Conservation (phyloP, 352 stramenopile species). For the Phytopythium aichiense region DNA sequence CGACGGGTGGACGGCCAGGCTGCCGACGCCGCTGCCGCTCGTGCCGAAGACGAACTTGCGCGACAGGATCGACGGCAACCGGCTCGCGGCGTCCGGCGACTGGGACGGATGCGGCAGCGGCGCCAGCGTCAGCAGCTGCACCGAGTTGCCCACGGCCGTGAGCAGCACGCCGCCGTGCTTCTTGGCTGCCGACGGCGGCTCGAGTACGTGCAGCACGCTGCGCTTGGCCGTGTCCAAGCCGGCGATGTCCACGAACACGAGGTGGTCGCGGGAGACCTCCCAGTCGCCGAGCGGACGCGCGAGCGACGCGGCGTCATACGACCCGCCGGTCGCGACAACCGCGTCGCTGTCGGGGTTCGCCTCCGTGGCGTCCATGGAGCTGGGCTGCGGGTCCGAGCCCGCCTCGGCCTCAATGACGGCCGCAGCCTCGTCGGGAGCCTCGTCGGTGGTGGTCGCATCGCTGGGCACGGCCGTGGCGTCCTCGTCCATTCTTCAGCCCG, state of each 20-base stretch:
- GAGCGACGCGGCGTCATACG: conserved; percentile 31
- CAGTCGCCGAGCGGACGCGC: conserved; percentile 48
- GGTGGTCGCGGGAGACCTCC: conserved; percentile 71
- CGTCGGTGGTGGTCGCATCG: background rate
- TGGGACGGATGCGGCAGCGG: background rate
- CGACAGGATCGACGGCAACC: conserved; percentile 4
- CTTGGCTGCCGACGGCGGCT: conserved; percentile 18
- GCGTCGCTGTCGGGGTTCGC: background rate
- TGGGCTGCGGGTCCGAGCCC: background rate
- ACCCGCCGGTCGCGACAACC: background rate
- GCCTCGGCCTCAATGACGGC: background rate
- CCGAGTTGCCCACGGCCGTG: conserved; percentile 64
- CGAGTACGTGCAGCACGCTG: conserved; percentile 64
- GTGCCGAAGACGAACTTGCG: conserved; percentile 66
- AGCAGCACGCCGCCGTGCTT: conserved; percentile 58
- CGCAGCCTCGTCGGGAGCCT: background rate
- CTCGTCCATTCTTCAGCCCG: background rate
- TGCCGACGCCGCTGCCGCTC: conserved; percentile 57
- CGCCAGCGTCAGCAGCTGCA: conserved; percentile 58
- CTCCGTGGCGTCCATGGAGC: background rate
- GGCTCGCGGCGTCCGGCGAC: background rate
- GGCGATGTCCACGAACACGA: conserved; percentile 62
- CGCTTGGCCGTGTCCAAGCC: conserved; percentile 66
- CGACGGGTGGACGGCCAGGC: conserved; percentile 68
- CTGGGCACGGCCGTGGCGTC: background rate